phyloP scores from a whole-genome alignment of 768 basidiomycete species.

The Cytidiella melzeri region DNA sequence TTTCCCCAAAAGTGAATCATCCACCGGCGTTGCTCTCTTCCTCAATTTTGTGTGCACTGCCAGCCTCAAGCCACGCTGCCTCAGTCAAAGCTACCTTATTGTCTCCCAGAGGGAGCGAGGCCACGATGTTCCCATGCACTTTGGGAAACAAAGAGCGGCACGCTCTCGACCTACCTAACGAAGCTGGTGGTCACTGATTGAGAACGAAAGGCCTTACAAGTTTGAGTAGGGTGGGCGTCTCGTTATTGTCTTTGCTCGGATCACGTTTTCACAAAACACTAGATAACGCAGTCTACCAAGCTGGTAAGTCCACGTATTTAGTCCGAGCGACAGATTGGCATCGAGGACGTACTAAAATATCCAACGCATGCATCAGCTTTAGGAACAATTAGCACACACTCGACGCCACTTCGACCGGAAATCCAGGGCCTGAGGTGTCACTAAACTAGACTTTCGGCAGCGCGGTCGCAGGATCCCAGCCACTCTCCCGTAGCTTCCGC shows the following conservation, averaged over 20 bases:
- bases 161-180: neutral
- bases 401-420: neutral
- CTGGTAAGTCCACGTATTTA: neutral
- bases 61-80: neutral
- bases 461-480: conserved; percentile 20
- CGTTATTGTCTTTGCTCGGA: conserved; percentile 10
- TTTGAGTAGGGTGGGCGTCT: neutral
- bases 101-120: conserved; percentile 3
- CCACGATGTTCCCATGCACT: neutral
- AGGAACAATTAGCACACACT: neutral
- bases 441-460: neutral
- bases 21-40: neutral
- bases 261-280: neutral
- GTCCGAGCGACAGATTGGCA: neutral
- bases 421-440: neutral
- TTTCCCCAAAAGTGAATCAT: neutral
- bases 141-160: too few species aligned
- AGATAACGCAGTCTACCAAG: neutral
- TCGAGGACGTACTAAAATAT: neutral
- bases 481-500: conserved; percentile 17
- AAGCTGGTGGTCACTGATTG: neutral
- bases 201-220: neutral
- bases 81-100: neutral
- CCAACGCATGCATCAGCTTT: too few species aligned
- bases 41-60: neutral